phyloP scores from a whole-genome alignment of 345 rosid species.

The Corymbia maculata region DNA sequence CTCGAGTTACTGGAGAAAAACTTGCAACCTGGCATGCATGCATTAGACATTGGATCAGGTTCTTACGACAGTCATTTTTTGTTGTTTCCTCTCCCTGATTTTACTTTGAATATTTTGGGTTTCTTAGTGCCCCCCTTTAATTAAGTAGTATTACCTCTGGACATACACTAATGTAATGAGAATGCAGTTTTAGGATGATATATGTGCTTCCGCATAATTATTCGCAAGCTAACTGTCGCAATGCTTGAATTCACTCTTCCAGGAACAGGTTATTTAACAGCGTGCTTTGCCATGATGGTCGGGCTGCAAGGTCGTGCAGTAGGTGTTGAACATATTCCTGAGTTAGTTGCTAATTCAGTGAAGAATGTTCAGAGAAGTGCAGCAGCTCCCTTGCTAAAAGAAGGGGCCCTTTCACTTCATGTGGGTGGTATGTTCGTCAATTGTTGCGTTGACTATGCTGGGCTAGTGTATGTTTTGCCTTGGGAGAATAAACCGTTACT shows the following conservation, averaged over 20 bases:
- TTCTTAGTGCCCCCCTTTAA: neutral
- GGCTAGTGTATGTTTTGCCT: neutral
- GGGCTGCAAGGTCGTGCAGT: slow-evolving; percentile 72
- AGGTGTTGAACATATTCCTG: slow-evolving; percentile 92
- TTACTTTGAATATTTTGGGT: neutral
- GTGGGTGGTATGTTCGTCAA: slow-evolving; percentile 54
- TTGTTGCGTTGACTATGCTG: neutral
- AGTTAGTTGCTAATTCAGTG: slow-evolving; percentile 56
- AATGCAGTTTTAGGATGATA: neutral
- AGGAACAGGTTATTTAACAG: slow-evolving; percentile 95
- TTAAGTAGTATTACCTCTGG: neutral
- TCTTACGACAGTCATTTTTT: neutral
- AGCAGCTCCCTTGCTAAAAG: slow-evolving; percentile 59
- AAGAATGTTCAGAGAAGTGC: slow-evolving; percentile 62
- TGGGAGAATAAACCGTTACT: neutral
- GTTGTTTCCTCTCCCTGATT: neutral
- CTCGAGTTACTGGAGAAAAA: slow-evolving; percentile 70
- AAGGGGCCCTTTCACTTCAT: slow-evolving; percentile 72
- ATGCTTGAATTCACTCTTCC: neutral
- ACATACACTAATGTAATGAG: neutral
- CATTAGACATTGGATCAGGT: slow-evolving; percentile 98
- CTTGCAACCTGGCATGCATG: slow-evolving; percentile 85
- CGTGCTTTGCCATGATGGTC: slow-evolving; percentile 91
- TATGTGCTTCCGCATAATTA: neutral
- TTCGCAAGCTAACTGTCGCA: neutral